These are phyloP conservation scores for Aspergillus cristatus DNA, from an alignment of 495 filamentous ascomycete genomes.

Conservation along the genomic window DNA sequence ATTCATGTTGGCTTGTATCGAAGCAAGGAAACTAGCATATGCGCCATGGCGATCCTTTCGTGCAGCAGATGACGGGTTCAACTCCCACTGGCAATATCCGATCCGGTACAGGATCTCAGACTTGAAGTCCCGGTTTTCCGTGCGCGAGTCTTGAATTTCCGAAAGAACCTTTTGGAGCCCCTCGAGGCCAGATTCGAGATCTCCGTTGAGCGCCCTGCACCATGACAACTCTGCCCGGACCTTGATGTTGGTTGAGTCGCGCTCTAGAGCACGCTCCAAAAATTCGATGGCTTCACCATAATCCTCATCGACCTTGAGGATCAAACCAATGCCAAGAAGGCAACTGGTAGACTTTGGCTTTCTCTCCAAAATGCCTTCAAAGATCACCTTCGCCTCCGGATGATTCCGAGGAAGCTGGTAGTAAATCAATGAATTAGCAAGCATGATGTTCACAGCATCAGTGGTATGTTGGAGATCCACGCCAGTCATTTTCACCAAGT, in stretches of 20 bases:
- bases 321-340: conserved; percentile 80
- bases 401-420: conserved; percentile 87
- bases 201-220: conserved; percentile 77
- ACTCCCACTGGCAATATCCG: conserved; percentile 80
- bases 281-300: conserved; percentile 71
- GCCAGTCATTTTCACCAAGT: conserved; percentile 55
- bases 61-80: conserved; percentile 58
- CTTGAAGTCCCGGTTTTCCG: conserved; percentile 58
- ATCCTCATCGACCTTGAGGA: conserved; percentile 87
- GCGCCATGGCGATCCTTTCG: conserved; percentile 70
- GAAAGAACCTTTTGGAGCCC: conserved; percentile 64
- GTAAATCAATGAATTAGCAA: conserved; percentile 75
- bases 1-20: conserved; percentile 80
- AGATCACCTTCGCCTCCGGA: conserved; percentile 71
- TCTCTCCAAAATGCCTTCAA: conserved; percentile 65
- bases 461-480: conserved; percentile 53
- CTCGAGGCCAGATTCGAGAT: conserved; percentile 50
- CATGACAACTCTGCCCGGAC: conserved; percentile 79
- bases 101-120: conserved; percentile 81
- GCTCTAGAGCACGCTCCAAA: conserved; percentile 59
- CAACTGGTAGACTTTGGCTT: conserved; percentile 66
- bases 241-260: conserved; percentile 61
- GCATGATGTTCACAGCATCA: conserved; percentile 63
- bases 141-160: conserved; percentile 42
- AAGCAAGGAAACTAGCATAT: conserved; percentile 73